Conservation (phyloP, 1,284 basidiomycete species). For the Blastosporella zonata region DNA sequence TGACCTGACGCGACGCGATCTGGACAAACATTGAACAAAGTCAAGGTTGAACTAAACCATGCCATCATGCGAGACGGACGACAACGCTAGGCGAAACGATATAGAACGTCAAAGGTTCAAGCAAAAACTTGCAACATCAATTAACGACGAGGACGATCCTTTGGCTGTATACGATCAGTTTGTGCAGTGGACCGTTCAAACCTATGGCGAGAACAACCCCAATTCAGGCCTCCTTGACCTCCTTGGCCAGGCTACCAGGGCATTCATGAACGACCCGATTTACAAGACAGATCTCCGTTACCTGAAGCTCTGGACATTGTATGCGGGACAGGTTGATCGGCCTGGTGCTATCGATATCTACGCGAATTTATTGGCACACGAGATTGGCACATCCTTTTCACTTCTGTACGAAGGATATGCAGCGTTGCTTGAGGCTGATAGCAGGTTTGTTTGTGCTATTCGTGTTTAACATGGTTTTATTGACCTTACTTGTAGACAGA, state of each 20-base stretch:
- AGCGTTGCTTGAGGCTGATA: conserved; percentile 64
- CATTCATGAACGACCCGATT: conserved; percentile 75
- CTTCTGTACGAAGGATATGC: conserved; percentile 88
- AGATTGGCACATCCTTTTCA: conserved; percentile 78
- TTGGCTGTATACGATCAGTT: conserved; percentile 63
- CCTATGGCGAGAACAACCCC: conserved; percentile 42
- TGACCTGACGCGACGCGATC: conserved; percentile 20
- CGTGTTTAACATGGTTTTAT: conserved; percentile 1
- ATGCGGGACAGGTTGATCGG: conserved; percentile 65
- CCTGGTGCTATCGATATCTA: conserved; percentile 63
- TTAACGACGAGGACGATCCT: conserved; percentile 67
- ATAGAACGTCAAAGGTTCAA: conserved; percentile 30
- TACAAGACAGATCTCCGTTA: conserved; percentile 90
- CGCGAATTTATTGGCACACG: conserved; percentile 71
- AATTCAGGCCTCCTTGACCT: conserved; percentile 36
- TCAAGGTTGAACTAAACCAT: conserved; percentile 18
- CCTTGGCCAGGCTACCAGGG: conserved; percentile 41
- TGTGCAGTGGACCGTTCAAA: conserved; percentile 67
- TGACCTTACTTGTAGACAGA: conserved; percentile 41
- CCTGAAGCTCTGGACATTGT: conserved; percentile 84
- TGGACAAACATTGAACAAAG: conserved; percentile 13
- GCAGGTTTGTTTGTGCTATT: conserved; percentile 56
- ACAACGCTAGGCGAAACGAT: conserved; percentile 21
- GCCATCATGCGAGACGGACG: conserved; percentile 12
- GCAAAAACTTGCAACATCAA: conserved; percentile 33